Evolutionary conservation across 768 basidiomycete species (phyloP).

Genomic region (Termitomyces sp.): DNA sequence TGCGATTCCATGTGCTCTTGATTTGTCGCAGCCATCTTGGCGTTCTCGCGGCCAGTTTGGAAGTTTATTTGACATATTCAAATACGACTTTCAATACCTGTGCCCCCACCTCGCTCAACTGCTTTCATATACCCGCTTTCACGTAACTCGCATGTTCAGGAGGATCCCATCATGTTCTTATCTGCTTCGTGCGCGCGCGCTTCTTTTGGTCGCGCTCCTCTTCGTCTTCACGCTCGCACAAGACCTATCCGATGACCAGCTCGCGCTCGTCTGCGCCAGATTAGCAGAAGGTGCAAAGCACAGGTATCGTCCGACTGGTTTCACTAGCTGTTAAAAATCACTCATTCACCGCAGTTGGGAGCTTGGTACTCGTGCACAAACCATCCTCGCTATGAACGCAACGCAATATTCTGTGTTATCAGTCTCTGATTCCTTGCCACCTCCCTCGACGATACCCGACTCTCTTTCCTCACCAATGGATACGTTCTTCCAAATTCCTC

Average conservation of each 20-base stretch:
- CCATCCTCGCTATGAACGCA: conserved; percentile 41
- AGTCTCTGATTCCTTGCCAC: conserved; percentile 25
- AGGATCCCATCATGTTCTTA: neutral
- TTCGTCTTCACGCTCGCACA: conserved; percentile 15
- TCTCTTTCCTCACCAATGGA: conserved; percentile 31
- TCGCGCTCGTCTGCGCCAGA: conserved; percentile 27
- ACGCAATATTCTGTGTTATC: conserved; percentile 41
- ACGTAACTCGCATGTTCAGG: conserved; percentile 1
- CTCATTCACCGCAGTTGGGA: conserved; percentile 39
- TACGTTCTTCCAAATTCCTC: conserved; percentile 54
- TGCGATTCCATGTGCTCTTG: neutral
- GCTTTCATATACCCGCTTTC: neutral
- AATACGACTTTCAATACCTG: neutral
- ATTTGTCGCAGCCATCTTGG: neutral
- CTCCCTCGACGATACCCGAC: conserved; percentile 26
- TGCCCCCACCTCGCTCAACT: neutral
- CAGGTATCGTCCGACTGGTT: conserved; percentile 22
- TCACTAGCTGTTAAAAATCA: neutral
- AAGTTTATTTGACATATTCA: neutral
- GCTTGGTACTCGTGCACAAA: conserved; percentile 48
- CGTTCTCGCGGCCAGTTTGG: neutral
- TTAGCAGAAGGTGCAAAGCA: conserved; percentile 30
- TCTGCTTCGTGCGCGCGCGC: neutral
- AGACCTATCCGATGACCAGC: conserved; percentile 26
- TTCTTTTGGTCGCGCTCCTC: conserved; percentile 2